Evolutionary conservation across 1,284 basidiomycete species (phyloP).

Genomic region (Fomitopsis pinicola): DNA sequence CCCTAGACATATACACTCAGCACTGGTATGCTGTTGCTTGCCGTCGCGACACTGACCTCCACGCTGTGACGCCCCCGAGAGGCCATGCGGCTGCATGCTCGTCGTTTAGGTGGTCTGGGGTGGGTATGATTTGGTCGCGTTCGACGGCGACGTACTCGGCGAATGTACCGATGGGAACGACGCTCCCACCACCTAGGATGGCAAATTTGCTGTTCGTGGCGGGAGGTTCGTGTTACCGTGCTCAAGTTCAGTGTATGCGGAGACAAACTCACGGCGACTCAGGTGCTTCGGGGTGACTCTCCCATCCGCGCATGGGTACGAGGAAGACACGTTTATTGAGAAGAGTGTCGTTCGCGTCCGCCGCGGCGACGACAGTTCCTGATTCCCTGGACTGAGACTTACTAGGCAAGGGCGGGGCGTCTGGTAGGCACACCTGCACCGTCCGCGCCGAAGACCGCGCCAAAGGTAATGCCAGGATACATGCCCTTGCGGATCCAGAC

Average conservation of each 20-base stretch:
- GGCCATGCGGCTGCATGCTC: conserved; percentile 75
- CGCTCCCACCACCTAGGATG: conserved; percentile 53
- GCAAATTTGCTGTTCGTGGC: conserved; percentile 39
- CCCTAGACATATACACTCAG: conserved; percentile 37
- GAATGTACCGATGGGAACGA: conserved; percentile 66
- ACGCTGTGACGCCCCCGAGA: conserved; percentile 76
- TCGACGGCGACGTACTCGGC: conserved; percentile 74
- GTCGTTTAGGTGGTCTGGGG: conserved; percentile 69
- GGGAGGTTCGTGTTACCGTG: background rate
- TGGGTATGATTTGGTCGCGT: conserved; percentile 61
- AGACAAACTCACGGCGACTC: conserved; percentile 33
- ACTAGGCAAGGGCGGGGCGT: background rate
- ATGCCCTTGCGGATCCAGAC: conserved; percentile 70
- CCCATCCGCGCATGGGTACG: conserved; percentile 74
- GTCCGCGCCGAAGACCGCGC: conserved; percentile 67
- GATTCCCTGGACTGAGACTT: background rate
- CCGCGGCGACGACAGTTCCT: conserved; percentile 63
- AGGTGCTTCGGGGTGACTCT: conserved; percentile 55
- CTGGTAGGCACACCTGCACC: conserved; percentile 55
- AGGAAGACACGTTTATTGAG: conserved; percentile 72
- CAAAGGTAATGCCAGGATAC: conserved; percentile 65
- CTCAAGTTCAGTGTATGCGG: background rate
- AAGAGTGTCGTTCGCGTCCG: conserved; percentile 48
- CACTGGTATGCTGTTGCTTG: background rate
- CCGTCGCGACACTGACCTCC: conserved; percentile 47